Conservation (phyloP, 805 yeast species). For the Metschnikowia vanudenii region DNA sequence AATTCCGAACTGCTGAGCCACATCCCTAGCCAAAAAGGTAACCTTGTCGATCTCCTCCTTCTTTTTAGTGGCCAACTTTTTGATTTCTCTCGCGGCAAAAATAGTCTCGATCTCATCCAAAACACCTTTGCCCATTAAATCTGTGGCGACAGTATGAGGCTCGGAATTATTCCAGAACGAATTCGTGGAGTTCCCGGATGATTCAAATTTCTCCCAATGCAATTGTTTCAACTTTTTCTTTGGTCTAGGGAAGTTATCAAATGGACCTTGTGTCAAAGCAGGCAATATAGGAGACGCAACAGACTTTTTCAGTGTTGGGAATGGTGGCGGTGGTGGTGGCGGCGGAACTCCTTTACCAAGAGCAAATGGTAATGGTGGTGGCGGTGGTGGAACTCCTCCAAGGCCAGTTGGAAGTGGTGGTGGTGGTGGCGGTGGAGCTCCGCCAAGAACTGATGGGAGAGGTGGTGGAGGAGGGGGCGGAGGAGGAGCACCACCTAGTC, state of each 20-base stretch:
- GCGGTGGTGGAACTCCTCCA: constrained; percentile 25
- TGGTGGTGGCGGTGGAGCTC: constrained; percentile 29
- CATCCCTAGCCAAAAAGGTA: constrained; percentile 63
- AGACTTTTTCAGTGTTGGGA: constrained; percentile 10
- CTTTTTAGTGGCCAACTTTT: constrained; percentile 43
- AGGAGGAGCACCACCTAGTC: not conserved
- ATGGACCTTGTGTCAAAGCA: constrained; percentile 25
- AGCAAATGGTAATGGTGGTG: constrained; percentile 23
- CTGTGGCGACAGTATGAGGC: constrained; percentile 44
- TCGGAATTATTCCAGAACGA: constrained; percentile 62
- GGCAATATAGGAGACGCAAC: constrained; percentile 6
- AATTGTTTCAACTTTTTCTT: constrained; percentile 67
- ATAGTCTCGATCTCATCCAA: constrained; percentile 61
- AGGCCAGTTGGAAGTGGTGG: constrained; percentile 24
- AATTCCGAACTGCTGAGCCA: constrained; percentile 93
- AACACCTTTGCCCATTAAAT: constrained; percentile 57
- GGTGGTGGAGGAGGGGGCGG: constrained; percentile 25
- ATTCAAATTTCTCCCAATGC: constrained; percentile 77
- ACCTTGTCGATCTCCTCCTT: constrained; percentile 46
- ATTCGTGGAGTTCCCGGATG: constrained; percentile 38
- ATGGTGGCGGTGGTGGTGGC: constrained; percentile 31
- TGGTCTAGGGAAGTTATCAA: constrained; percentile 55
- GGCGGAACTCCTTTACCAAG: constrained; percentile 23
- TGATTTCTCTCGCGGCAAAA: constrained; percentile 56
- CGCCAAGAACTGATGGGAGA: constrained; percentile 8